Percentiles rank a stretch among this genome's conserved stretches.
phyloP scores from a whole-genome alignment of 140 eudicot genomes.

The Anethum foeniculum region DNA sequence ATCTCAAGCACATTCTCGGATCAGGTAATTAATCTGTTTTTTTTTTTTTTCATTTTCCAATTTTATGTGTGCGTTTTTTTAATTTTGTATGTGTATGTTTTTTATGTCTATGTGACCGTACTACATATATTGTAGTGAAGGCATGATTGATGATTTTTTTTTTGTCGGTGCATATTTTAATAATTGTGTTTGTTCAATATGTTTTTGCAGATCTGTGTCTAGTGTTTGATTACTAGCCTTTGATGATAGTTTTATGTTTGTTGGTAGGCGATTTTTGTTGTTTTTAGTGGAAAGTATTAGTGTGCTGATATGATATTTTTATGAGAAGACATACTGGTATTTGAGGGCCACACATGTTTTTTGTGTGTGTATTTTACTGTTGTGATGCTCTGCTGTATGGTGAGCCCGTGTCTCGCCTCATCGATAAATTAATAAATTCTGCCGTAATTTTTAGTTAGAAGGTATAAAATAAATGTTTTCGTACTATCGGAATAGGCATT shows the following conservation, averaged over 20 bases:
- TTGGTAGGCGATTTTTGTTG: not conserved
- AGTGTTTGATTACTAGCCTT: not conserved
- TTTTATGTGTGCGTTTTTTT: too few species aligned
- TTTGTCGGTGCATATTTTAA: not conserved
- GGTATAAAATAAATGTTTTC: too few species aligned
- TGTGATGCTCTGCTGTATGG: not conserved
- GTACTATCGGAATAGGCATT: too few species aligned
- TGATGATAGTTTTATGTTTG: not conserved
- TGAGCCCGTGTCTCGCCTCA: too few species aligned
- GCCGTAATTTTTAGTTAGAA: not conserved
- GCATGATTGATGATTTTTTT: not conserved
- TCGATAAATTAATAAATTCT: too few species aligned
- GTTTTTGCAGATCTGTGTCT: not conserved
- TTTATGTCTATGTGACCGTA: not conserved
- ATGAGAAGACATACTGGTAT: not conserved
- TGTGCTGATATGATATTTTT: not conserved
- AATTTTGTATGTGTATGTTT: too few species aligned
- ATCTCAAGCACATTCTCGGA: slow-evolving; percentile 54
- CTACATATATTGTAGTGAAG: not conserved
- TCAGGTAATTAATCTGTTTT: slow-evolving; percentile 26
- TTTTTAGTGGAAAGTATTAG: not conserved
- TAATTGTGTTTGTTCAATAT: not conserved
- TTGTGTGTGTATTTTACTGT: not conserved
- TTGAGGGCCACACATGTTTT: not conserved
- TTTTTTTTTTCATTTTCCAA: too few species aligned